Conservation (phyloP, 129 eudicot genomes). For the Lactuca sativa region DNA sequence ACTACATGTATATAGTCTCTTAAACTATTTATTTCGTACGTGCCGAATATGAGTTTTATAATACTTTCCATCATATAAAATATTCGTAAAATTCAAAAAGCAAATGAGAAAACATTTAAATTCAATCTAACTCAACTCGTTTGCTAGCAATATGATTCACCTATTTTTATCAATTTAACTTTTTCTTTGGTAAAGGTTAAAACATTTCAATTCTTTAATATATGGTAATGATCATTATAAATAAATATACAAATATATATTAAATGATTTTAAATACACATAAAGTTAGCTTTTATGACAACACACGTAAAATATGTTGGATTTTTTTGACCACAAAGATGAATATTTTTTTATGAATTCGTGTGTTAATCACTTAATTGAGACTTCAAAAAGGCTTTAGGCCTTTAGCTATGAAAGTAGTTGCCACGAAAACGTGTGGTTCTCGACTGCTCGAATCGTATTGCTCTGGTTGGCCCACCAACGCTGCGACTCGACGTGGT, state of each 20-base stretch:
- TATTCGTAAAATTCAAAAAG: no score
- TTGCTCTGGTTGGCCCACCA: constrained; percentile 11
- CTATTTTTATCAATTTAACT: no score
- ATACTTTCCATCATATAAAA: no score
- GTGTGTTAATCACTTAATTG: no score
- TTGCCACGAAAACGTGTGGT: constrained; percentile 17
- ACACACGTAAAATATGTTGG: not conserved
- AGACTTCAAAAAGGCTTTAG: not conserved
- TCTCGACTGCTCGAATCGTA: not conserved
- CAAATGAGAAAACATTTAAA: no score
- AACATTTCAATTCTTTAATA: not conserved
- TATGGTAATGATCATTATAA: no score
- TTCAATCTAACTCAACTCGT: not conserved
- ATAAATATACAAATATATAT: no score
- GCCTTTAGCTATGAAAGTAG: constrained; percentile 4
- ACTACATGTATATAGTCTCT: not conserved
- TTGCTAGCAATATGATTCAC: not conserved
- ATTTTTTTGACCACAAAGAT: no score
- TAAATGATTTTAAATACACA: not conserved
- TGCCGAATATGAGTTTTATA: not conserved
- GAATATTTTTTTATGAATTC: no score
- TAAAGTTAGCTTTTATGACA: not conserved
- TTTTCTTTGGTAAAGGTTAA: no score
- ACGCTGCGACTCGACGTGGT: constrained; percentile 31
- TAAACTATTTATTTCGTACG: not conserved